These are phyloP conservation scores for Draba incana DNA, from an alignment of 345 rosid species.

Conservation along the genomic window DNA sequence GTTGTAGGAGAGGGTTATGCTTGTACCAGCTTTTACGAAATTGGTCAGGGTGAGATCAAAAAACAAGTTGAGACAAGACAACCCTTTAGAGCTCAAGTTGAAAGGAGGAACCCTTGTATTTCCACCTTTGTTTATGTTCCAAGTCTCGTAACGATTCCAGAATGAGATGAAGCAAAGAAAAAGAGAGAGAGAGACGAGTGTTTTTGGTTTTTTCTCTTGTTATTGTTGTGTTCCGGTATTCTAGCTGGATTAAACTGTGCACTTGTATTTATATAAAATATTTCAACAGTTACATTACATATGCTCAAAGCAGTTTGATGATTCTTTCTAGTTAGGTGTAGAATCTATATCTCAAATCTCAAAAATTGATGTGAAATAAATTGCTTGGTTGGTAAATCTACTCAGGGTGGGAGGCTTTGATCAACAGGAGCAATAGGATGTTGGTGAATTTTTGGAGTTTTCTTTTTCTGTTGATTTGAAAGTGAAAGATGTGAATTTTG, in stretches of 20 bases:
- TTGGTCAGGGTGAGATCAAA: slow-evolving; percentile 9
- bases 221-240: no score
- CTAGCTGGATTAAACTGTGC: no score
- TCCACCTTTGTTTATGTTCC: background rate
- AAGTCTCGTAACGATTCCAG: slow-evolving; percentile 11
- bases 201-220: background rate
- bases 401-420: slow-evolving; percentile 56
- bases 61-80: slow-evolving; percentile 20
- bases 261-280: no score
- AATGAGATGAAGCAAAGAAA: background rate
- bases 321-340: no score
- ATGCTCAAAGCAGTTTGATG: no score
- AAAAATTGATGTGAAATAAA: no score
- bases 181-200: background rate
- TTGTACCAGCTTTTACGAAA: slow-evolving; percentile 16
- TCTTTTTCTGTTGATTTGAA: slow-evolving; percentile 5
- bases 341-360: no score
- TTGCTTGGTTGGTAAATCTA: no score
- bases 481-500: background rate
- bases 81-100: background rate
- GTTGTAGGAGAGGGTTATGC: background rate
- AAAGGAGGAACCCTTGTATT: background rate
- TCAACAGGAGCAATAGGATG: slow-evolving; percentile 69
- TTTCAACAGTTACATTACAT: no score
- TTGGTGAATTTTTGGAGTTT: slow-evolving; percentile 50